Evolutionary conservation across 441 rosid species (phyloP), one percentile per base, ranked within the genome.

Genomic region (Hura crepitans): DNA sequence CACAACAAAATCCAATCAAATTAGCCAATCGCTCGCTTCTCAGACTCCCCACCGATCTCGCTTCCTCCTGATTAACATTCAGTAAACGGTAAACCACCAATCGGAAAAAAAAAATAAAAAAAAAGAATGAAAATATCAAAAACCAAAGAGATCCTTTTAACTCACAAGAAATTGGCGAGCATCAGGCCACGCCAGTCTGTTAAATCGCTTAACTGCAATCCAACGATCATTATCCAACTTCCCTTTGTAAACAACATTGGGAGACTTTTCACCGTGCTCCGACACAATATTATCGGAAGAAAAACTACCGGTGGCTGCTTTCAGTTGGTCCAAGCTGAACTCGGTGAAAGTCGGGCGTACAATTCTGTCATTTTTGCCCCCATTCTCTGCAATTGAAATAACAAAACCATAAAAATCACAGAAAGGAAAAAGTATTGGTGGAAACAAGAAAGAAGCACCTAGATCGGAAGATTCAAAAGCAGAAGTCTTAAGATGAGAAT

Each of bases 241-340:
- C 70, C 94, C 98, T 85, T 76, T 82, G 75, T 86, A 93, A 23
- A 93, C 98, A 30, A 93, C 89, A 73, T 93, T 93, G 33, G 98
- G 98, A 78, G 98, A 94, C 72, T 91, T 93, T 73, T 87, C 94
- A 2, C 98, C 98, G 70, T 93, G 97, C 79, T 93, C 97, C 49
- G 98, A 93, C 6, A 93, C 98, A 60, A 93, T 88, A 77, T 85
- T 88, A 72, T 89, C 96, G 14, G 91, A 72, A 1, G 87, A 82
- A 83, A 93, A 93, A 6, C 94, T 94, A 23, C 81, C 57, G 23
- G 98, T 91, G 71, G 96, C 97, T 53, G 86, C 78, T 84, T 87
- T 84, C 66, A 93, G 73, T 68, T 88, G 94, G 75, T 87, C 97
- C 70, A 91, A 81, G 65, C 84, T 85, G 73, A 79, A 93, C 86